Evolutionary conservation across 495 filamentous ascomycete species (phyloP).

Genomic region (Extremus antarcticus): DNA sequence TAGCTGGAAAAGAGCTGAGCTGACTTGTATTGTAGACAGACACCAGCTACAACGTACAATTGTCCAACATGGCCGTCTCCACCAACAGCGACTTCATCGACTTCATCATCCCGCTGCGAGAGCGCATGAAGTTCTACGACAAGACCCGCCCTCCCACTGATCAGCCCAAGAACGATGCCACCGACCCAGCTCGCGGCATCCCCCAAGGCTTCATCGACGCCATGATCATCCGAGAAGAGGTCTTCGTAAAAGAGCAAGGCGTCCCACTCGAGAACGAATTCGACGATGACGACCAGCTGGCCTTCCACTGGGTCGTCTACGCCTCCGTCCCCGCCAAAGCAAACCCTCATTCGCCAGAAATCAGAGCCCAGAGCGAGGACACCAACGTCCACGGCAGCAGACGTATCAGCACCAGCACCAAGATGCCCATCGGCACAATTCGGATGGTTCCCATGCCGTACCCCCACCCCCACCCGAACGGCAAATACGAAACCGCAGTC

Average conservation of each 20-base stretch:
- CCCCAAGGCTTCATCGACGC: slow-evolving; percentile 61
- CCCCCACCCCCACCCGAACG: slow-evolving; percentile 29
- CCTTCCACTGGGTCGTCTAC: slow-evolving; percentile 77
- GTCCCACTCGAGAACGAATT: slow-evolving; percentile 58
- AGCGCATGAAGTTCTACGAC: slow-evolving; percentile 33
- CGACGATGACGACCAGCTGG: slow-evolving; percentile 66
- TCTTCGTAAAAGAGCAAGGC: slow-evolving; percentile 69
- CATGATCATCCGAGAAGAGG: slow-evolving; percentile 61
- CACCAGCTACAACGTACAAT: background rate
- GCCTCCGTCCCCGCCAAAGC: slow-evolving; percentile 37
- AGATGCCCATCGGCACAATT: slow-evolving; percentile 57
- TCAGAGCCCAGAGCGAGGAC: background rate
- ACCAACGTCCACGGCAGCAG: slow-evolving; percentile 9
- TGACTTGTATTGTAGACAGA: background rate
- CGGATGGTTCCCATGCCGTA: slow-evolving; percentile 72
- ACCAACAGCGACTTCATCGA: slow-evolving; percentile 19
- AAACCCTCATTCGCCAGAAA: slow-evolving; percentile 17
- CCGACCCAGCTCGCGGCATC: slow-evolving; percentile 36
- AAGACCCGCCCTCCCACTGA: slow-evolving; percentile 29
- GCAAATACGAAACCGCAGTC: slow-evolving; percentile 28
- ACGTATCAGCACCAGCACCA: slow-evolving; percentile 19
- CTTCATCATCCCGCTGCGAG: slow-evolving; percentile 12
- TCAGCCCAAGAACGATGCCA: slow-evolving; percentile 33
- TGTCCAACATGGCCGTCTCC: slow-evolving; percentile 4
- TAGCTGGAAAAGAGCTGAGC: background rate